Evolutionary conservation across 2,329 filamentous ascomycete genomes (phyloP), one percentile per base, ranked within the genome.

Genomic region (Sporothrix pseudoabietina): DNA sequence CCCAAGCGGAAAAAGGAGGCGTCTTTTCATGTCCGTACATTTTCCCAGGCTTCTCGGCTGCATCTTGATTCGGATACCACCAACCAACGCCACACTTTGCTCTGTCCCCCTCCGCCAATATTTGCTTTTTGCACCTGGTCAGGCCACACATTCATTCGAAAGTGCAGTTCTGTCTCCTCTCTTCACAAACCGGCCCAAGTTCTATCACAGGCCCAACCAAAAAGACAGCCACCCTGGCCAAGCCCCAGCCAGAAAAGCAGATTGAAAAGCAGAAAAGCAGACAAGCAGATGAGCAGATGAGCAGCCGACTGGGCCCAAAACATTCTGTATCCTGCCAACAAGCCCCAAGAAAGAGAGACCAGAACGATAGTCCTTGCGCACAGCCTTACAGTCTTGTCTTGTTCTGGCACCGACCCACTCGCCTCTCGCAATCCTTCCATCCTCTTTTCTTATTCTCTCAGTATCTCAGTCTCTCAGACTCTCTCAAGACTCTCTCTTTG

Each of bases 381-480:
- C 66, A 69, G 66, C 66, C 49, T 69, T 57, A 69, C 49, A 39
- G 47, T 44, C 47, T 69, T 55, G 66, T 26, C 32, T 52, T 35
- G 35, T 35, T 49, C 44, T 70, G 68, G 52, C 35, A 52, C 32
- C 32, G 52, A 19, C 52, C 68, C 68, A 59, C 68, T 41, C 30
- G 44, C 65, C 19, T 19, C 49, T 41, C 41, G 39, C 69, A 59
- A 44, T 59, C 54, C 69, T 61, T 41, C 55, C n/a, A n/a, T n/a
- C 35, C 35, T 3, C 35, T 35, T 30, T 44, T 47, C 47, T 57
- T 35, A 19, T 57, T 4, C 16, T 68, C 19, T 14, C 59, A 44
- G 59, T 71, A n/a, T n/a, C n/a, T n/a, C n/a, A 22, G 41, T 30
- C 22, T 26, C 8, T 10, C 8, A 47, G 41, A 47, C 26, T 32